Conservation (phyloP, 768 basidiomycete genomes). For the Hericium coralloides region DNA sequence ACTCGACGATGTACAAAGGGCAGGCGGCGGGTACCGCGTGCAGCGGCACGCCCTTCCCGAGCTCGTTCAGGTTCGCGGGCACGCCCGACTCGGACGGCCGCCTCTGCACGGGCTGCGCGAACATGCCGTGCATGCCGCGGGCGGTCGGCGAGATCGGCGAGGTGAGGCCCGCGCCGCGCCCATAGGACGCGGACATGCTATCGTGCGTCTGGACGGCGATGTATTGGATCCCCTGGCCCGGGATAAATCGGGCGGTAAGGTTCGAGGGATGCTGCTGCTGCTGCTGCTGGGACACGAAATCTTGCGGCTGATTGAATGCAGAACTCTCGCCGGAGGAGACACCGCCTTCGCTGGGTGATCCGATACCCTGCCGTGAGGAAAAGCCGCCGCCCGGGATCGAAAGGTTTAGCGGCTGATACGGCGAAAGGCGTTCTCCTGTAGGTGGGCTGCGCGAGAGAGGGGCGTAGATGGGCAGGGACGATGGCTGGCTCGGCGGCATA, state of each 20-base stretch:
- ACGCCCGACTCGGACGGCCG: slow-evolving; percentile 31
- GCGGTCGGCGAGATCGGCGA: slow-evolving; percentile 50
- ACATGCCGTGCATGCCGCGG: slow-evolving; percentile 14
- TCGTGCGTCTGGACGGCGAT: slow-evolving; percentile 27
- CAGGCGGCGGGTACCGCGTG: slow-evolving; percentile 73
- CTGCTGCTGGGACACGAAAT: slow-evolving; percentile 10
- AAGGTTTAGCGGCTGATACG: slow-evolving; percentile 56
- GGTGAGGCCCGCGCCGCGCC: slow-evolving; percentile 24
- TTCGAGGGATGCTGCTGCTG: slow-evolving; percentile 22
- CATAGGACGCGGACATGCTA: not conserved
- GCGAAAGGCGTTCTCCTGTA: slow-evolving; percentile 40
- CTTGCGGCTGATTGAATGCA: slow-evolving; percentile 30
- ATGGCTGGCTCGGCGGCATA: slow-evolving; percentile 54
- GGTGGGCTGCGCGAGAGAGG: slow-evolving; percentile 58
- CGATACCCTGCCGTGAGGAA: slow-evolving; percentile 39
- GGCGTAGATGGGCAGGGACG: slow-evolving; percentile 70
- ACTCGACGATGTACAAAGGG: slow-evolving; percentile 94
- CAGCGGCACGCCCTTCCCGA: slow-evolving; percentile 86
- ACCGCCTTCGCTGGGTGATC: slow-evolving; percentile 57
- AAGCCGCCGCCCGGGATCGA: slow-evolving; percentile 42
- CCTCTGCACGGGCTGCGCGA: slow-evolving; percentile 21
- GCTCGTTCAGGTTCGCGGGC: slow-evolving; percentile 33
- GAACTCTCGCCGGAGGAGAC: slow-evolving; percentile 45
- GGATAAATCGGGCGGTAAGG: slow-evolving; percentile 52
- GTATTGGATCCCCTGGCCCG: slow-evolving; percentile 58